Evolutionary conservation across 768 basidiomycete species (phyloP), one percentile per base, ranked within the genome.

Genomic region (Goffeauzyma gilvescens): DNA sequence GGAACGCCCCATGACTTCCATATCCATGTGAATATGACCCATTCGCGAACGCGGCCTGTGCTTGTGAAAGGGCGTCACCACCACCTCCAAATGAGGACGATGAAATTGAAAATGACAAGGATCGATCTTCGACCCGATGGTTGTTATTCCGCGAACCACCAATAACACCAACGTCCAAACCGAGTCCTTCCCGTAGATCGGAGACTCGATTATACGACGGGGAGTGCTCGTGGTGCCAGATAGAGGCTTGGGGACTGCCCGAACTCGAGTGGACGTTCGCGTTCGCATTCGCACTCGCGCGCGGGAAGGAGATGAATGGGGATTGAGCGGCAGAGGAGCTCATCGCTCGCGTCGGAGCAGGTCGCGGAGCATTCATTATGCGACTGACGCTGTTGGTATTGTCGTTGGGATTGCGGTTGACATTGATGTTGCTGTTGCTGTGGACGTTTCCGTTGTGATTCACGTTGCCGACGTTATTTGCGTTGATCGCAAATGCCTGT

Each of bases 311-410:
- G 21, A 4, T 15, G 31, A 39, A 45, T 18, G 44, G 44, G 10
- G 44, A 45, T 2, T 39, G 32, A 10, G 44, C 38, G 22, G 44
- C 44, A 5, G 44, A 45, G 20, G 44, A 45, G 5, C 38, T 39
- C 38, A 45, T 32, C n/a, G 44, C 31, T 32, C 44, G 44, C 32
- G 33, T 38, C 7, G 44, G 21, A 3, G 44, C 38, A 32, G 38
- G 44, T 26, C 37, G 24, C 6, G 30, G 13, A 18, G 24, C n/a
- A 14, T 22, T 21, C 6, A 22, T 32, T 7, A 31, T 21, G 18
- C 9, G 13, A 23, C 27, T 32, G 30, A 32, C 30, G 18, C 4
- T 9, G 20, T 31, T 28, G 13, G 9, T 6, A 17, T 38, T 5
- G 3, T 38, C 24, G n/a, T 38, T 23, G 14, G 17, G 17, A 21